phyloP scores from a whole-genome alignment of 2,329 filamentous ascomycete genomes.

The Pseudogymnoascus sp. region DNA sequence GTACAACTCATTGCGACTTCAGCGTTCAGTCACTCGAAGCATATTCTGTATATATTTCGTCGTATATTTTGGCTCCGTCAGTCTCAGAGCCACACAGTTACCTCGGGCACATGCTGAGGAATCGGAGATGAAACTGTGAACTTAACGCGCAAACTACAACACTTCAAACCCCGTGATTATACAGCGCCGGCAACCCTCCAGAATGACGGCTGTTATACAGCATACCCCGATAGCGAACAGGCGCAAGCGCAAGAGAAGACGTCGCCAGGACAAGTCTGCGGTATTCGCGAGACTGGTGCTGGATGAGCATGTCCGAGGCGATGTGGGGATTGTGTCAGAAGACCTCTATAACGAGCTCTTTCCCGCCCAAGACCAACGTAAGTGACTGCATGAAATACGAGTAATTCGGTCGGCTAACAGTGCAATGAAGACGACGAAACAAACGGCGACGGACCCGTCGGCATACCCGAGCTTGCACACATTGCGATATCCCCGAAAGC shows the following conservation, averaged over 20 bases:
- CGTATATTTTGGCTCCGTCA: not conserved
- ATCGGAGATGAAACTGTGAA: not conserved
- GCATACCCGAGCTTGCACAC: slow-evolving; percentile 45
- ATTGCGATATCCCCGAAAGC: slow-evolving; percentile 71
- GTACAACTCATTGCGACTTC: not conserved
- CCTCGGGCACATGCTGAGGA: slow-evolving; percentile 9
- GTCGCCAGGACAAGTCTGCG: slow-evolving; percentile 64
- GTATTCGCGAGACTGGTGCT: slow-evolving; percentile 75
- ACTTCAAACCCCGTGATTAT: not conserved
- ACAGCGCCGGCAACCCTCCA: slow-evolving; percentile 12
- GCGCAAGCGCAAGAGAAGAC: slow-evolving; percentile 44
- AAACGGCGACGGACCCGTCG: slow-evolving; percentile 23
- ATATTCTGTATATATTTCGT: slow-evolving; percentile 1
- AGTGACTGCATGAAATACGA: slow-evolving; percentile 30
- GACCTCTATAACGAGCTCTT: slow-evolving; percentile 81
- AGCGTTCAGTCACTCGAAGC: not conserved
- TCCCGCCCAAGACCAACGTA: slow-evolving; percentile 51
- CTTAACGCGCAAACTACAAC: slow-evolving; percentile 1
- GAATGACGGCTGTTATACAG: not conserved
- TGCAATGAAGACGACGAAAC: slow-evolving; percentile 19
- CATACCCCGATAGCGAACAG: slow-evolving; percentile 10
- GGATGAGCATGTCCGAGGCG: slow-evolving; percentile 77
- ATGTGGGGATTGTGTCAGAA: slow-evolving; percentile 78
- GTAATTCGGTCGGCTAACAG: slow-evolving; percentile 22
- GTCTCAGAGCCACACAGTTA: not conserved